Conservation (phyloP, 352 stramenopile genomes). For the Globisporangium spiculum region DNA sequence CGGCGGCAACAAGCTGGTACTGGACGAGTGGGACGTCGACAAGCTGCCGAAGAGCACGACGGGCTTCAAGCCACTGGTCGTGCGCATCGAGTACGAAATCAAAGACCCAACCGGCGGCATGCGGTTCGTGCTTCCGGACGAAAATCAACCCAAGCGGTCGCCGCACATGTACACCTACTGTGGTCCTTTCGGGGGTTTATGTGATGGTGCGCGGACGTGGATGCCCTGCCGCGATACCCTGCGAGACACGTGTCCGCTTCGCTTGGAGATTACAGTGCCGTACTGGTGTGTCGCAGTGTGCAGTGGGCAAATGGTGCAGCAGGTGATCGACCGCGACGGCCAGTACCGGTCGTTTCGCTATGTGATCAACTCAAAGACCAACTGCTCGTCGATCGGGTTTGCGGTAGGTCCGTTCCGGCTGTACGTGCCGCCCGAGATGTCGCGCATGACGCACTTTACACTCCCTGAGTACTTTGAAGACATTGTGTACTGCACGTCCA, state of each 20-base stretch:
- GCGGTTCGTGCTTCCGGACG: slow-evolving; percentile 71
- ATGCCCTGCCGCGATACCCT: slow-evolving; percentile 83
- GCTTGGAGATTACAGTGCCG: slow-evolving; percentile 75
- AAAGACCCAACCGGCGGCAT: slow-evolving; percentile 57
- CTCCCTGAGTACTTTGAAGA: slow-evolving; percentile 76
- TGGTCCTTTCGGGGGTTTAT: slow-evolving; percentile 76
- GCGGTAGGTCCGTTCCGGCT: slow-evolving; percentile 75
- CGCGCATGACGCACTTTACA: slow-evolving; percentile 81
- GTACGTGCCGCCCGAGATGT: slow-evolving; percentile 75
- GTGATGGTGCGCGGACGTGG: slow-evolving; percentile 79
- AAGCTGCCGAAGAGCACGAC: slow-evolving; percentile 65
- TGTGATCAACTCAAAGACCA: slow-evolving; percentile 78
- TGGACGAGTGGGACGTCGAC: slow-evolving; percentile 72
- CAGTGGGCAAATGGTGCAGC: slow-evolving; percentile 83
- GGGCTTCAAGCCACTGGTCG: slow-evolving; percentile 61
- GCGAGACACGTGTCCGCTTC: slow-evolving; percentile 65
- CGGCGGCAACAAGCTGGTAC: slow-evolving; percentile 28
- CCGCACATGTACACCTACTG: slow-evolving; percentile 88
- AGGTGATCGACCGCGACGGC: slow-evolving; percentile 58
- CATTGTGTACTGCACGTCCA: slow-evolving; percentile 70
- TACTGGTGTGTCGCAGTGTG: slow-evolving; percentile 81
- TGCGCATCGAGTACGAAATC: slow-evolving; percentile 83
- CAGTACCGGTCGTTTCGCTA: slow-evolving; percentile 75
- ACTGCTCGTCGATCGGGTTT: slow-evolving; percentile 78
- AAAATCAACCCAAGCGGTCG: slow-evolving; percentile 62